Conservation (phyloP, 805 yeast species). For the Lachancea quebecensis region DNA sequence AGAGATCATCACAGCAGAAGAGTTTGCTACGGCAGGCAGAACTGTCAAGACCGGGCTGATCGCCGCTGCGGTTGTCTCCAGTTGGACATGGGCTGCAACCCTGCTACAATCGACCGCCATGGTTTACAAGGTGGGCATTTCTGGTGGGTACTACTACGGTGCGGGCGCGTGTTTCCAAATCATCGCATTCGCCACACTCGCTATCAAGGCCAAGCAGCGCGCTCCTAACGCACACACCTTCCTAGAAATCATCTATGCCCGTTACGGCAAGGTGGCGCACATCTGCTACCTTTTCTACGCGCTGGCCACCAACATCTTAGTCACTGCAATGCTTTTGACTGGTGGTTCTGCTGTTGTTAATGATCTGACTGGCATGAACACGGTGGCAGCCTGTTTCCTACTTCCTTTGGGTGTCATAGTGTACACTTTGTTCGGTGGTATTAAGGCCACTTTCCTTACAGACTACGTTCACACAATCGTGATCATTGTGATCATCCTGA, state of each 20-base stretch:
- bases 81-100: conserved; percentile 94
- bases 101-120: conserved; percentile 69
- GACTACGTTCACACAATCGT: conserved; percentile 79
- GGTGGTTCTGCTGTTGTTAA: conserved; percentile 84
- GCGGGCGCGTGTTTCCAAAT: conserved; percentile 90
- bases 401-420: conserved; percentile 74
- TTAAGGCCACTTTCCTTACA: conserved; percentile 43
- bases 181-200: conserved; percentile 75
- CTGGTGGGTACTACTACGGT: conserved; percentile 80
- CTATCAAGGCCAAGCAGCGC: conserved; percentile 79
- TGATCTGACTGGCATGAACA: conserved; percentile 76
- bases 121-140: conserved; percentile 69
- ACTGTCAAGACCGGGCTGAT: conserved; percentile 78
- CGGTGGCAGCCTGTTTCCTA: conserved; percentile 74
- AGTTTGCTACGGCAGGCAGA: conserved; percentile 89
- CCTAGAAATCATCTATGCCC: conserved; percentile 70
- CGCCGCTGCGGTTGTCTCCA: conserved; percentile 84
- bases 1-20: conserved; percentile 88
- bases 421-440: conserved; percentile 73
- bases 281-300: conserved; percentile 69
- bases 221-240: conserved; percentile 93
- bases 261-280: conserved; percentile 79
- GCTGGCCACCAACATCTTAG: conserved; percentile 78
- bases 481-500: conserved; percentile 65
- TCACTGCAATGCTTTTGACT: conserved; percentile 85